Percentiles rank a stretch among this genome's conserved stretches.
These are phyloP conservation scores for Dryas octopetala DNA, from an alignment of 306 rosid genomes.

Conservation along the genomic window DNA sequence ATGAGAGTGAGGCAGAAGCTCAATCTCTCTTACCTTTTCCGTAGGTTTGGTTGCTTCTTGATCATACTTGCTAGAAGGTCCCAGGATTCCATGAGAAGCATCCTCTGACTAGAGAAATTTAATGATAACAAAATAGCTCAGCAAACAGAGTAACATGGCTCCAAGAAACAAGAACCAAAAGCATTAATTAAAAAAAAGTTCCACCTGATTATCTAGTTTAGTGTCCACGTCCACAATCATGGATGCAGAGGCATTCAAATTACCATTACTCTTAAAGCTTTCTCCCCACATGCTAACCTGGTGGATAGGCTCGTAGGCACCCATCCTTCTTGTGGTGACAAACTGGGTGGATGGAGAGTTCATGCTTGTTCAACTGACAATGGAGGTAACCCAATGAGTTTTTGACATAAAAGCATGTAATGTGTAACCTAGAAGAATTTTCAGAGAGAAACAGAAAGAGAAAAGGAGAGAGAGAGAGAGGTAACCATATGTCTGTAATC, in stretches of 20 bases:
- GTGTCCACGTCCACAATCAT: constrained; percentile 48
- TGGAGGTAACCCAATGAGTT: constrained; percentile 26
- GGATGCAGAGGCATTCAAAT: constrained; percentile 44
- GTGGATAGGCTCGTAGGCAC: constrained; percentile 74
- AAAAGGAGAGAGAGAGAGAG: too few relatives aligned
- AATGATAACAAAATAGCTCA: constrained; percentile 13
- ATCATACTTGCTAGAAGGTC: constrained; percentile 39
- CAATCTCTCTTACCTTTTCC: constrained; percentile 40
- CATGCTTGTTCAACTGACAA: constrained; percentile 55
- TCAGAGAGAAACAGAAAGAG: background rate
- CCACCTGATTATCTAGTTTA: constrained; percentile 60
- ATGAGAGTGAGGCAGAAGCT: background rate
- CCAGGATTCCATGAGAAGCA: constrained; percentile 43
- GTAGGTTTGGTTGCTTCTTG: constrained; percentile 44
- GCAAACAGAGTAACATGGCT: constrained; percentile 9
- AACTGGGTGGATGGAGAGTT: constrained; percentile 63
- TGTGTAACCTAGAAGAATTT: background rate
- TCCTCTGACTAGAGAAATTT: constrained; percentile 46
- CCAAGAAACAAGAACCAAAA: constrained; percentile 22
- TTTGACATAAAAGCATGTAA: constrained; percentile 8
- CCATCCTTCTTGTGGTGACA: constrained; percentile 66
- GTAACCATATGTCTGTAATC: background rate
- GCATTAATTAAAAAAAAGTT: constrained; percentile 15
- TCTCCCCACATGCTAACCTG: constrained; percentile 87
- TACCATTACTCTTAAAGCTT: constrained; percentile 51